Base-by-base conservation (phyloP, 805 yeast genomes). In the Lipomyces starkeyi region DNA sequence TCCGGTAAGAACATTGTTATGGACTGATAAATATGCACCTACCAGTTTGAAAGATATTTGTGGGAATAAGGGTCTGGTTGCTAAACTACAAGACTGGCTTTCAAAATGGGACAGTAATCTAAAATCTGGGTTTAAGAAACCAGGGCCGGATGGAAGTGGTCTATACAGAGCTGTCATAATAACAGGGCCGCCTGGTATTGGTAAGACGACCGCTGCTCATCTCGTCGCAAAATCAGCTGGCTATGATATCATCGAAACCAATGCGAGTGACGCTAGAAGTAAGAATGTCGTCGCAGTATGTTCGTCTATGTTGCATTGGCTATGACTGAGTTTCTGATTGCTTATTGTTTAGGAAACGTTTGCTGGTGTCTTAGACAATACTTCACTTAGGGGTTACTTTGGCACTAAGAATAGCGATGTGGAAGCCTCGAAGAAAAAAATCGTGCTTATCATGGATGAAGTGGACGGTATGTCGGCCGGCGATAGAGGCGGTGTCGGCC, bases 401-500 rank as follows among this genome's bases (percentile, higher is more conserved):
- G 81, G 84, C 64, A 74, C 78, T 25, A 75, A 77, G n/a, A 68
- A 69, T 4, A 70, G 64, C 6, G 73, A 73, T 11, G 72, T 67
- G 20, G 73, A 29, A 62, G 69, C 55, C 69, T 70, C 63, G 1
- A 84, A 86, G 72, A 82, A 84, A 59, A 83, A 85, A 62, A 88
- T 94, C 73, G 91, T 93, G 64, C 83, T 95, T 59, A 90, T 95
- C 71, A 93, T 95, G 98, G 99, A 95, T 80, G 99, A 95, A 81
- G 98, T 95, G 37, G 99, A 95, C 78, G 99, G 99, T 73, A 95
- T 95, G 98, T 91, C 97, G 54, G 93, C 96, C 76, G 99, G 99
- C 71, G 99, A 95, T 79, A 89, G 95, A 74, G 99, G 99, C 69
- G 99, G 99, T 71, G 97, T 95, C 34, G 98, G 97, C 29, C 96